Evolutionary conservation across 2,329 filamentous ascomycete species (phyloP).

Genomic region (Rhynchosporium agropyri): DNA sequence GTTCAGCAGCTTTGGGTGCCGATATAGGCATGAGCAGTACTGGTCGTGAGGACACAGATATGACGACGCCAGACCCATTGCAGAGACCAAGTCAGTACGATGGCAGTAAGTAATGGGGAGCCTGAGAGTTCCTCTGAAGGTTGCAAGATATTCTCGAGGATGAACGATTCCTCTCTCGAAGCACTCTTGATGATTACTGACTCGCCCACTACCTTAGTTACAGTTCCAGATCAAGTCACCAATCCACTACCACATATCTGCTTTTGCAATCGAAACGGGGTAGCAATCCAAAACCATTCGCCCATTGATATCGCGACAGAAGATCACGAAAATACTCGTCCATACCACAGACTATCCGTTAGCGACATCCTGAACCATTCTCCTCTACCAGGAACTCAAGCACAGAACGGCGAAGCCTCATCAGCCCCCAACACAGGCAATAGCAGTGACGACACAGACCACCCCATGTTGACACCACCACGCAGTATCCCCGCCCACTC

Average conservation of each 20-base stretch:
- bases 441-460: neutral
- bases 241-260: neutral
- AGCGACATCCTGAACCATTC: constrained; percentile 18
- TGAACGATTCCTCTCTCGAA: too few species aligned
- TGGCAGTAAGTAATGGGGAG: too few species aligned
- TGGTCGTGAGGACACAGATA: neutral
- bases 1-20: too few species aligned
- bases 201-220: too few species aligned
- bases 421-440: neutral
- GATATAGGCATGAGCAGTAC: neutral
- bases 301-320: neutral
- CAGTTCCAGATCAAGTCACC: neutral
- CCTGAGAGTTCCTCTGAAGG: too few species aligned
- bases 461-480: constrained; percentile 6
- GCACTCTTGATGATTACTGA: too few species aligned
- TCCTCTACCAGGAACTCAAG: neutral
- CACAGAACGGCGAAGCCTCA: neutral
- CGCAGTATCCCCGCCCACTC: constrained; percentile 14
- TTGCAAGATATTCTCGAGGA: too few species aligned
- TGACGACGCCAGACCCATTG: neutral
- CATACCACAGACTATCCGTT: constrained; percentile 16
- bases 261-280: constrained; percentile 10
- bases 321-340: constrained; percentile 5
- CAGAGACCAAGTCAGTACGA: neutral
- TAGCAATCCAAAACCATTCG: neutral